Conservation (phyloP, 2,329 filamentous ascomycete species). For the Xylogone sp. region DNA sequence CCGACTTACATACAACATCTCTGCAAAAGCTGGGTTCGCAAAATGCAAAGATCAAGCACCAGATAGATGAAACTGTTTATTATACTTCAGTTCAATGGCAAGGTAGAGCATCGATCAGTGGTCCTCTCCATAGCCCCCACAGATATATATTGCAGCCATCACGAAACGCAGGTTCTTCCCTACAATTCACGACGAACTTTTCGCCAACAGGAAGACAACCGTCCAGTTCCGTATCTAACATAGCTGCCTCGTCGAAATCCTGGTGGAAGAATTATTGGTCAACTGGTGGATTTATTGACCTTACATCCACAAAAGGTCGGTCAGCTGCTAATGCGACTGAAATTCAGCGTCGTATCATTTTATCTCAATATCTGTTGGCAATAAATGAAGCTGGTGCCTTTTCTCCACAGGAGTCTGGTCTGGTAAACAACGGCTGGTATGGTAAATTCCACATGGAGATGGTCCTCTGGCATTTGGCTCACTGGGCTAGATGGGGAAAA, state of each 20-base stretch:
- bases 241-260: constrained; percentile 6
- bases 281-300: constrained; percentile 37
- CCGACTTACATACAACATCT: constrained; percentile 34
- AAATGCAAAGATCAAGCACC: constrained; percentile 32
- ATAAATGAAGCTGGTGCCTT: constrained; percentile 38
- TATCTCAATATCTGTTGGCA: constrained; percentile 40
- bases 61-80: constrained; percentile 35
- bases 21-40: constrained; percentile 7
- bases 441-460: constrained; percentile 43
- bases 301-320: constrained; percentile 26
- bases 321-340: constrained; percentile 29
- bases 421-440: constrained; percentile 45
- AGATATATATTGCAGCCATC: constrained; percentile 15
- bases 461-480: constrained; percentile 38
- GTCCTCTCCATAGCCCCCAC: constrained; percentile 12
- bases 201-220: constrained; percentile 2
- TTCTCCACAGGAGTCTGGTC: constrained; percentile 38
- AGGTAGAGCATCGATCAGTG: constrained; percentile 10
- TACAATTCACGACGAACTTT: constrained; percentile 16
- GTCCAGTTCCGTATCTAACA: background rate
- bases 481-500: constrained; percentile 37
- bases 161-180: background rate
- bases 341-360: constrained; percentile 38
- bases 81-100: constrained; percentile 25
- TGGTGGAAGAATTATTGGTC: constrained; percentile 28